A percentile compares a stretch with the other conserved stretches of the same genome.
phyloP scores from a whole-genome alignment of 1,139 yeast species.

The Geotrichum carabidarum region DNA sequence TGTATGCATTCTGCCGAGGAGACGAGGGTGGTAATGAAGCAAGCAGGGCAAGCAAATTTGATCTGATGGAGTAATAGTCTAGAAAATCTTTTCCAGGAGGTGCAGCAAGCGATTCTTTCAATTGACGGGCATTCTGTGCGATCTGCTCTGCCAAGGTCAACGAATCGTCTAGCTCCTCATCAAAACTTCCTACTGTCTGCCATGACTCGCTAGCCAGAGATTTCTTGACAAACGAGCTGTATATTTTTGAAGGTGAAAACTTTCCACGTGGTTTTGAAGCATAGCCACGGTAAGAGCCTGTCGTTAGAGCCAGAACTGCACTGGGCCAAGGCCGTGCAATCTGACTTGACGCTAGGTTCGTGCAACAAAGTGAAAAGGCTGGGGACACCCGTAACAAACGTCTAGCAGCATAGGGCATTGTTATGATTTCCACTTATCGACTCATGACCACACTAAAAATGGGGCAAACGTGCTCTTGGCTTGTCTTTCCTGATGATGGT shows the following conservation, averaged over 20 bases:
- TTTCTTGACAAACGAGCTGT: constrained; percentile 15
- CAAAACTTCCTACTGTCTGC: constrained; percentile 13
- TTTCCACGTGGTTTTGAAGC: constrained; percentile 6
- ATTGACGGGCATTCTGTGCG: constrained; percentile 9
- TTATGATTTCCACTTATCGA: background rate
- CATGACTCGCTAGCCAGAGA: constrained; percentile 17
- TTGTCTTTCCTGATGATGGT: too few relatives aligned
- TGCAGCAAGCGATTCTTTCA: constrained; percentile 19
- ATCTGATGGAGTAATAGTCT: constrained; percentile 13
- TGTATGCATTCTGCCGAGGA: constrained; percentile 1
- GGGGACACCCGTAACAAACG: constrained; percentile 1
- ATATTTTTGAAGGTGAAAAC: constrained; percentile 16
- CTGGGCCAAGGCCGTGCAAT: background rate
- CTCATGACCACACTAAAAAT: background rate
- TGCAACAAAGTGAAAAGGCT: background rate
- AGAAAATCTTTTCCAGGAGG: constrained; percentile 17
- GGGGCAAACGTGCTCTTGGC: too few relatives aligned
- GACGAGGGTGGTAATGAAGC: constrained; percentile 8
- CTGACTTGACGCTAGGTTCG: background rate
- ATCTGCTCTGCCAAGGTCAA: background rate
- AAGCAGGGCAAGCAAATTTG: constrained; percentile 8
- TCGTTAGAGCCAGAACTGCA: background rate
- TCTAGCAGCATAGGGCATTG: constrained; percentile 7
- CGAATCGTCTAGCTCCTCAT: background rate
- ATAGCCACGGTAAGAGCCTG: background rate